Conservation (phyloP, 1,284 basidiomycete genomes). For the Cryptococcus jaspeensis region DNA sequence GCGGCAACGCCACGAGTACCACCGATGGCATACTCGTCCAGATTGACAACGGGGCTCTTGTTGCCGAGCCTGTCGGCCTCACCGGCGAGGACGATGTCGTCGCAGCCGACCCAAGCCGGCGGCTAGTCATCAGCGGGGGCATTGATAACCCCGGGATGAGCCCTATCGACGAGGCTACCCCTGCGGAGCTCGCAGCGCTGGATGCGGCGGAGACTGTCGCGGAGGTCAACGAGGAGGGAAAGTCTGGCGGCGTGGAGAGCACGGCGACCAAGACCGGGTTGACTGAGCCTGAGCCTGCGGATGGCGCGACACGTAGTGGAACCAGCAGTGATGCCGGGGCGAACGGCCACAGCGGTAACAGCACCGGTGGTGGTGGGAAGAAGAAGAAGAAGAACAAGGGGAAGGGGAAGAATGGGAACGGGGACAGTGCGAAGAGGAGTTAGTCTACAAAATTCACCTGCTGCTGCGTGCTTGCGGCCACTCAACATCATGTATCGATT, state of each 20-base stretch:
- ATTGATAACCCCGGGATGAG: not conserved
- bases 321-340: not conserved
- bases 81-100: conserved; percentile 3
- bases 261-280: not conserved
- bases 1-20: not conserved
- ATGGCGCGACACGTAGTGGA: conserved; percentile 1
- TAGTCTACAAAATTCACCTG: conserved; percentile 11
- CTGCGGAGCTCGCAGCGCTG: not conserved
- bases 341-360: conserved; percentile 6
- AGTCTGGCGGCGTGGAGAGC: not conserved
- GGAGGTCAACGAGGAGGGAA: not conserved
- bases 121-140: conserved; percentile 7
- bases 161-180: conserved; percentile 2
- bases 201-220: not conserved
- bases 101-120: conserved; percentile 1
- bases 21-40: conserved; percentile 36
- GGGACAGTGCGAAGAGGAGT: conserved; percentile 2
- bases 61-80: conserved; percentile 33
- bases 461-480: no score
- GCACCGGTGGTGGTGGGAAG: not conserved
- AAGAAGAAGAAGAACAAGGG: conserved; percentile 4
- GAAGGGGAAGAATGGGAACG: conserved; percentile 5
- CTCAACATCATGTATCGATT: not conserved
- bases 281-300: not conserved
- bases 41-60: conserved; percentile 29